phyloP scores from a whole-genome alignment of 2,329 filamentous ascomycete species.

The Thielaviopsis ethacetica region DNA sequence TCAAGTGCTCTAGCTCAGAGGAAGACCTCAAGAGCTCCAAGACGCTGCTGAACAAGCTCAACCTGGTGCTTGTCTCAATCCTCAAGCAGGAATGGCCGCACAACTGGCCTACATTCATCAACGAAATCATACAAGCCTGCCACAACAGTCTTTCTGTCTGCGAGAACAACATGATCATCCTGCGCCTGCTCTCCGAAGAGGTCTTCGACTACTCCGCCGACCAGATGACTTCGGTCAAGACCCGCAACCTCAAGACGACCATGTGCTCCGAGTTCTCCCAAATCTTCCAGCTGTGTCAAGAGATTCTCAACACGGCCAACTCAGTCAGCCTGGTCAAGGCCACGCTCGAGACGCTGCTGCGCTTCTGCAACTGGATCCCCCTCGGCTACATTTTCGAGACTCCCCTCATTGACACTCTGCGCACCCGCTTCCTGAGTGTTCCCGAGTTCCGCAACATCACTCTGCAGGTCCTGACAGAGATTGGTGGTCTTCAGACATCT shows the following conservation, averaged over 20 bases:
- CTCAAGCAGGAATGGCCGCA: slow-evolving; percentile 99
- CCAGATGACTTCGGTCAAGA: slow-evolving; percentile 98
- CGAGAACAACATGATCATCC: slow-evolving; percentile 99
- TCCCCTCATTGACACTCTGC: slow-evolving; percentile 81
- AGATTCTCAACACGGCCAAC: slow-evolving; percentile 80
- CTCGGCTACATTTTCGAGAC: slow-evolving; percentile 98
- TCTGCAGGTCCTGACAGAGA: slow-evolving; percentile 91
- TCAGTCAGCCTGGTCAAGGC: slow-evolving; percentile 83
- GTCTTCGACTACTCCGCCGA: slow-evolving; percentile 98
- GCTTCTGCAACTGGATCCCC: slow-evolving; percentile 98
- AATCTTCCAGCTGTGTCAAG: slow-evolving; percentile 94
- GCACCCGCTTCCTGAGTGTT: slow-evolving; percentile 79
- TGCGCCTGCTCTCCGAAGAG: slow-evolving; percentile 88
- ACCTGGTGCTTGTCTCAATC: slow-evolving; percentile 90
- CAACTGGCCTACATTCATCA: slow-evolving; percentile 99
- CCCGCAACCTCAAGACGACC: slow-evolving; percentile 87
- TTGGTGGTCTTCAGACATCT: slow-evolving; percentile 80
- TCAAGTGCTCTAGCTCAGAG: slow-evolving; percentile 79
- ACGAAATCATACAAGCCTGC: slow-evolving; percentile 95
- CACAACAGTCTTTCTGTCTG: slow-evolving; percentile 92
- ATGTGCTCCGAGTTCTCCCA: slow-evolving; percentile 99
- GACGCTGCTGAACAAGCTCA: slow-evolving; percentile 93
- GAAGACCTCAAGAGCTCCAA: slow-evolving; percentile 72
- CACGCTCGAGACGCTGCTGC: slow-evolving; percentile 87
- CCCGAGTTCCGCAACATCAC: slow-evolving; percentile 96